A percentile compares a stretch with the other conserved stretches of the same genome.
These are phyloP conservation scores for Sporothrix curviconia DNA, from an alignment of 2,329 filamentous ascomycete species.

Conservation along the genomic window DNA sequence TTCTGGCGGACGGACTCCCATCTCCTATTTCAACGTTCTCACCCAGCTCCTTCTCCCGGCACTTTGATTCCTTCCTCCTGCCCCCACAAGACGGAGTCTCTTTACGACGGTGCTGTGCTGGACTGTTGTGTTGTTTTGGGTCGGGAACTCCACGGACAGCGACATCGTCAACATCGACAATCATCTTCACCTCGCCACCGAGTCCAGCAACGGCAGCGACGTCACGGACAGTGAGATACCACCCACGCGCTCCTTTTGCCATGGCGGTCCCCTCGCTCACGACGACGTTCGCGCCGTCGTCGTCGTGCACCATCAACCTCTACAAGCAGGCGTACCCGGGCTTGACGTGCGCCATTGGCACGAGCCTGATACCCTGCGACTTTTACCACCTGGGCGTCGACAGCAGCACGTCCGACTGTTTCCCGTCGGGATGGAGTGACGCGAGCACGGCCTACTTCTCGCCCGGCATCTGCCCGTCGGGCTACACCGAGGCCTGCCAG, in stretches of 20 bases:
- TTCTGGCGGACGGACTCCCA: too few relatives aligned
- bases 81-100: too few relatives aligned
- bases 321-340: not conserved
- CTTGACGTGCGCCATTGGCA: not conserved
- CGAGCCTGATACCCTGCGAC: not conserved
- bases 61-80: too few relatives aligned
- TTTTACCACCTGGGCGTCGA: slow-evolving; percentile 10
- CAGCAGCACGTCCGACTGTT: slow-evolving; percentile 2
- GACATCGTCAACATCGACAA: too few relatives aligned
- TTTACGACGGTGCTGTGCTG: too few relatives aligned
- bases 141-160: too few relatives aligned
- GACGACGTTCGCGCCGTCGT: slow-evolving; percentile 12
- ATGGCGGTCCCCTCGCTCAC: slow-evolving; percentile 2
- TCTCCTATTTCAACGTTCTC: too few relatives aligned
- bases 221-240: not conserved
- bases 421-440: slow-evolving; percentile 5
- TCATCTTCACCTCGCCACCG: too few relatives aligned
- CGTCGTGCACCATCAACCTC: slow-evolving; percentile 10
- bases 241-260: not conserved
- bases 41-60: too few relatives aligned
- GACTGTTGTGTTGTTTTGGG: too few relatives aligned
- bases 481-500: slow-evolving; percentile 11
- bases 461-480: slow-evolving; percentile 14
- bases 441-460: slow-evolving; percentile 5
- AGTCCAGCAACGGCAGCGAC: too few relatives aligned